These are phyloP conservation scores for Craspedostauros australis DNA, from an alignment of 108 stramenopile genomes.

Conservation along the genomic window DNA sequence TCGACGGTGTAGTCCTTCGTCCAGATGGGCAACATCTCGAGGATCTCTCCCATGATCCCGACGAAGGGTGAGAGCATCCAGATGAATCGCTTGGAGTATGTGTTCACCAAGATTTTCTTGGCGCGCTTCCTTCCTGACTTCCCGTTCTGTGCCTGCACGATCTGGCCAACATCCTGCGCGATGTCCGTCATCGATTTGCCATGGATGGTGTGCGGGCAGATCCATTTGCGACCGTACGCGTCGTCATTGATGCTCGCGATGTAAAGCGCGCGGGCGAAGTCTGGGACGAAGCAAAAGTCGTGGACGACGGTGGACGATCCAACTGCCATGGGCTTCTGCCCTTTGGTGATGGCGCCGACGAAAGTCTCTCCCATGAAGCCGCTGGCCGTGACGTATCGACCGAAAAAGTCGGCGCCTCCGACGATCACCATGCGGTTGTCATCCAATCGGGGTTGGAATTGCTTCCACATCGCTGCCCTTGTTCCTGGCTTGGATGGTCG, in stretches of 20 bases:
- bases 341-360: constrained; percentile 13
- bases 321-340: constrained; percentile 14
- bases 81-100: no score
- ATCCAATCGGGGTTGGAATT: constrained; percentile 16
- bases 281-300: constrained; percentile 19
- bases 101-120: no score
- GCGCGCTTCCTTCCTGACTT: no score
- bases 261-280: constrained; percentile 22
- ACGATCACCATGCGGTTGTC: constrained; percentile 15
- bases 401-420: constrained; percentile 29
- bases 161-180: constrained; percentile 14
- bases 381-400: constrained; percentile 9
- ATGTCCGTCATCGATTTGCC: constrained; percentile 19
- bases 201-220: constrained; percentile 21
- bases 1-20: constrained; percentile 25
- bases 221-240: constrained; percentile 22
- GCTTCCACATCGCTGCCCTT: constrained; percentile 14
- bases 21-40: constrained; percentile 31
- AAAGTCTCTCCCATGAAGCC: constrained; percentile 29
- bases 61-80: constrained; percentile 13
- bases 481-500: constrained; percentile 12
- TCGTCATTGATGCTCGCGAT: constrained; percentile 12
- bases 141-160: no score
- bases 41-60: constrained; percentile 21
- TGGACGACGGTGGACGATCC: constrained; percentile 18